Conservation (phyloP, 2,329 filamentous ascomycete species). For the Passalora sequoiae region DNA sequence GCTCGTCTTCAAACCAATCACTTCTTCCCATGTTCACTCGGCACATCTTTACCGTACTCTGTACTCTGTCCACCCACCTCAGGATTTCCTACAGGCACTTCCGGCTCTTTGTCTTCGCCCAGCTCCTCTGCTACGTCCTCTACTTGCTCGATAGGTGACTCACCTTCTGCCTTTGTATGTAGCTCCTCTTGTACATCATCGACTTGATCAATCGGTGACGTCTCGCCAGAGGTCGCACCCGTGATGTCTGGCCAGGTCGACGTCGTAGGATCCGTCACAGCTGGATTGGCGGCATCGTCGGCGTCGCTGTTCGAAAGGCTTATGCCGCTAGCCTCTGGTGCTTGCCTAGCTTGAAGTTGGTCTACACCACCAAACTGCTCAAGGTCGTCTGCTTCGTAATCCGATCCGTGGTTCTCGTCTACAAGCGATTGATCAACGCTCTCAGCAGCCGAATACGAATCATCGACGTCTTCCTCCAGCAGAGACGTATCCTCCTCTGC, state of each 20-base stretch:
- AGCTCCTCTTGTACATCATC: neutral
- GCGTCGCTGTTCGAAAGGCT: no score
- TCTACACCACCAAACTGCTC: constrained; percentile 16
- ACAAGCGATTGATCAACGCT: neutral
- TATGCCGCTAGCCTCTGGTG: no score
- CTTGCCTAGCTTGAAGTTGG: constrained; percentile 3
- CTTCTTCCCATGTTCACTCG: constrained; percentile 2
- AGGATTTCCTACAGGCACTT: neutral
- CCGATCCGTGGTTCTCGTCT: constrained; percentile 4
- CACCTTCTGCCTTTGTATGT: constrained; percentile 1
- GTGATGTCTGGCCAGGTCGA: neutral
- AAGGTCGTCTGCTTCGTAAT: constrained; percentile 9
- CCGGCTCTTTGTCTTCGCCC: constrained; percentile 11
- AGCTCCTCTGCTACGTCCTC: constrained; percentile 17
- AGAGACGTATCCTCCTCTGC: neutral
- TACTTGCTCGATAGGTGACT: constrained; percentile 13
- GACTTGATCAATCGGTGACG: constrained; percentile 1
- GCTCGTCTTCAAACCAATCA: no score
- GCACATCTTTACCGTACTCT: neutral
- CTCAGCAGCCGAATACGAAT: constrained; percentile 8
- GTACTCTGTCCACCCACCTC: constrained; percentile 2
- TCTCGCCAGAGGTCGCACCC: neutral
- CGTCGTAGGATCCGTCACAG: neutral
- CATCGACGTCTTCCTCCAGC: constrained; percentile 7
- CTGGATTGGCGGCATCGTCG: constrained; percentile 1